These are phyloP conservation scores for Spergularia marina DNA, from an alignment of 148 eudicot species.

Conservation along the genomic window DNA sequence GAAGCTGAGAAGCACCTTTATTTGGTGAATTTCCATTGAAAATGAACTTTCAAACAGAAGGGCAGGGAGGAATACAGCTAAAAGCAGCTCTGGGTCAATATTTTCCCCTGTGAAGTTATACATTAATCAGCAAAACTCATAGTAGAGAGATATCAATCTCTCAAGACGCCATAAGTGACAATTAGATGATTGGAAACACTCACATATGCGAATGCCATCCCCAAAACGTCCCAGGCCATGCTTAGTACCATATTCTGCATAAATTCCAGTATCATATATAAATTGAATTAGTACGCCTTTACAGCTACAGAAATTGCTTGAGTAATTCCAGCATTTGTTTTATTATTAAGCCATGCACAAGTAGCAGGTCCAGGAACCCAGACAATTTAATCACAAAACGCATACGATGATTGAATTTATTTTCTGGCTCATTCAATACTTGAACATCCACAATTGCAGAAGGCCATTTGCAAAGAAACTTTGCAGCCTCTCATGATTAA, in stretches of 20 bases:
- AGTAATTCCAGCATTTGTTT: background rate
- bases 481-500: too few relatives aligned
- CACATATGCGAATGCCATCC: conserved; percentile 89
- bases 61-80: conserved; percentile 98
- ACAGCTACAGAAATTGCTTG: background rate
- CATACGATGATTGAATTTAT: too few relatives aligned
- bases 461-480: too few relatives aligned
- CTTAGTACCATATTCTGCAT: conserved; percentile 85
- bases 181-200: conserved; percentile 37
- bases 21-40: conserved; percentile 96
- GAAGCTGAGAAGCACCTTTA: conserved; percentile 54
- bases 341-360: background rate
- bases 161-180: background rate
- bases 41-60: conserved; percentile 96
- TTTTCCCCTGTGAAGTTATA: conserved; percentile 64
- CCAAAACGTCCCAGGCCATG: conserved; percentile 85
- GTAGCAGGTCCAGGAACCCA: background rate
- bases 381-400: background rate
- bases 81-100: conserved; percentile 84
- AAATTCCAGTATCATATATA: conserved; percentile 13
- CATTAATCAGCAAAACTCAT: conserved; percentile 5
- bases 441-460: too few relatives aligned
- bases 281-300: background rate
- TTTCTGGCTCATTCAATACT: too few relatives aligned
- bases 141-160: background rate